These are phyloP conservation scores for Climacium dendroides DNA, from an alignment of 225 moss, liverwort and hornwort species.

Conservation along the genomic window DNA sequence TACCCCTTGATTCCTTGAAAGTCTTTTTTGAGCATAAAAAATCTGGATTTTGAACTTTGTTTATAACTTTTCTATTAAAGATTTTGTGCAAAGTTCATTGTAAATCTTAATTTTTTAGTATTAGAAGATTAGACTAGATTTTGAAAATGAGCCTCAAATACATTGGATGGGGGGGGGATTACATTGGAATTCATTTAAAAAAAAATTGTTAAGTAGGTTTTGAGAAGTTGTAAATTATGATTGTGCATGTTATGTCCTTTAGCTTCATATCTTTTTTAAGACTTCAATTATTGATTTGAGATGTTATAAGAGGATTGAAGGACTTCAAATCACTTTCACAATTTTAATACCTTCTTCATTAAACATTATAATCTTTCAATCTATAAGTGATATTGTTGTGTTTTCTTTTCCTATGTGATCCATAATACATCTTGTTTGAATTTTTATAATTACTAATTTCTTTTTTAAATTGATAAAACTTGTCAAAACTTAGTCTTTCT, in stretches of 20 bases:
- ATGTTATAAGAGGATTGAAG: not conserved
- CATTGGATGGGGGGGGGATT: rapidly evolving
- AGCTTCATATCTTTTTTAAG: rapidly evolving
- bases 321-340: not conserved
- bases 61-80: not conserved
- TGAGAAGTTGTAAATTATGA: not conserved
- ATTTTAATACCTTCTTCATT: too few relatives aligned
- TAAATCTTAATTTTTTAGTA: not conserved
- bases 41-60: rapidly evolving
- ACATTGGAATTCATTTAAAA: not conserved
- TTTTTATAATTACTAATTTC: not conserved
- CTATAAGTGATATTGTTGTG: not conserved
- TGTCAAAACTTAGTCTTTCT: too few relatives aligned
- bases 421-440: not conserved
- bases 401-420: not conserved
- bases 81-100: not conserved
- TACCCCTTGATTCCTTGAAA: rapidly evolving
- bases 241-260: not conserved
- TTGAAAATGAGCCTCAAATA: not conserved
- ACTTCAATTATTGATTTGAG: not conserved
- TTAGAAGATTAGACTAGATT: not conserved
- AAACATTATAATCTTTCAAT: not conserved
- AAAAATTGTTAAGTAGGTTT: not conserved
- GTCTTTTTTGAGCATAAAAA: not conserved
- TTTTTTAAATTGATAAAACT: not conserved